Evolutionary conservation across 2,329 filamentous ascomycete species (phyloP).

Genomic region (Lasiodiplodia hormozganensis): DNA sequence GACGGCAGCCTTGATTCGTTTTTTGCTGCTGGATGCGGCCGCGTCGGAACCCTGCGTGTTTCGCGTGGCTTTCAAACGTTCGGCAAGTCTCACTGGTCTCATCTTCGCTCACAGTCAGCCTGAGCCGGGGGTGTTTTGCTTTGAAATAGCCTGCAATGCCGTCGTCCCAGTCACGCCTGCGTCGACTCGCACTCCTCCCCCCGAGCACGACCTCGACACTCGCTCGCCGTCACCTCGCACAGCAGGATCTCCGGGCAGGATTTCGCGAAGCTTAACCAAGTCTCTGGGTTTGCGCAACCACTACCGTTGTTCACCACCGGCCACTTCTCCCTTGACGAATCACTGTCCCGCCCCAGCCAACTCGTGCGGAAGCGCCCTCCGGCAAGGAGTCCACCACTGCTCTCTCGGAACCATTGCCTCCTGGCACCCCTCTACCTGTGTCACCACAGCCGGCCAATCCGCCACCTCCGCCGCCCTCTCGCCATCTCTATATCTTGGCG

Average conservation of each 20-base stretch:
- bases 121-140: constrained; percentile 10
- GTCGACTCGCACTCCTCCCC: constrained; percentile 10
- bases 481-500: constrained; percentile 12
- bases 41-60: constrained; percentile 19
- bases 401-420: constrained; percentile 2
- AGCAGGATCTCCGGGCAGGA: constrained; percentile 24
- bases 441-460: constrained; percentile 23
- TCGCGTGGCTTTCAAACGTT: constrained; percentile 26
- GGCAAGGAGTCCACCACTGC: constrained; percentile 24
- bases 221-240: background rate
- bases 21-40: constrained; percentile 11
- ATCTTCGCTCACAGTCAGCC: constrained; percentile 16
- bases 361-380: constrained; percentile 1
- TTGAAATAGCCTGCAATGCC: constrained; percentile 16
- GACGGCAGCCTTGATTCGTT: constrained; percentile 1
- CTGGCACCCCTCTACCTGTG: constrained; percentile 7
- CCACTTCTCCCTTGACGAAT: constrained; percentile 21
- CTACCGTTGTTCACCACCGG: constrained; percentile 9
- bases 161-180: constrained; percentile 19
- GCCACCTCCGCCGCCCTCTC: constrained; percentile 5
- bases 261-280: constrained; percentile 22
- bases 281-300: constrained; percentile 25
- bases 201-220: background rate
- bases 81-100: constrained; percentile 23
- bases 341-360: constrained; percentile 3